phyloP scores from a whole-genome alignment of 352 stramenopile genomes.

The Pilasporangium apinafurcum region DNA sequence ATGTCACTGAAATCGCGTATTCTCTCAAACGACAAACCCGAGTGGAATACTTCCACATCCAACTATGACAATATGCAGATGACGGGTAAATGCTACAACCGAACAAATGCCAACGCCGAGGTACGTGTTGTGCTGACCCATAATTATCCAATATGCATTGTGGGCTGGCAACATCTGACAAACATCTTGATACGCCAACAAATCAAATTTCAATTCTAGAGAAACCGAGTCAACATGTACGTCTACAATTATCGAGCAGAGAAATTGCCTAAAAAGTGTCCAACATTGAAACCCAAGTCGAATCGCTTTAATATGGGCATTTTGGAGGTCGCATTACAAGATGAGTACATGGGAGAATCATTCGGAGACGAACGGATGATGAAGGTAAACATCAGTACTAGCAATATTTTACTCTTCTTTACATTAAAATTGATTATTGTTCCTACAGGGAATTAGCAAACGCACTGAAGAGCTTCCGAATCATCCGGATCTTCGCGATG shows the following conservation, averaged over 20 bases:
- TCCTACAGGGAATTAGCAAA: constrained; percentile 52
- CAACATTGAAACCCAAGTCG: constrained; percentile 54
- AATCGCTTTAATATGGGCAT: constrained; percentile 81
- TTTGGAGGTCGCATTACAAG: constrained; percentile 55
- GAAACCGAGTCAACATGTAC: constrained; percentile 77
- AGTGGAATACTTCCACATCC: constrained; percentile 61
- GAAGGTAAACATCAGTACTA: constrained; percentile 18
- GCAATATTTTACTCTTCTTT: neutral
- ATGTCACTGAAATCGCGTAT: constrained; percentile 57
- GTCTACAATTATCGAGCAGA: constrained; percentile 83
- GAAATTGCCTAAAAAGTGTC: constrained; percentile 76
- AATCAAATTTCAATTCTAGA: constrained; percentile 26
- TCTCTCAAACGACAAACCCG: constrained; percentile 37
- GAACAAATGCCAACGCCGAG: constrained; percentile 74
- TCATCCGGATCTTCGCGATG: constrained; percentile 51
- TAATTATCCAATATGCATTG: too few species aligned
- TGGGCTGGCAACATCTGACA: too few species aligned
- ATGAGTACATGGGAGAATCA: constrained; percentile 53
- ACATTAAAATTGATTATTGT: neutral
- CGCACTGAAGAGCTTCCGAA: constrained; percentile 71
- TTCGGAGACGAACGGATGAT: constrained; percentile 71
- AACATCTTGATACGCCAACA: too few species aligned
- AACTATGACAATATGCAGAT: constrained; percentile 74
- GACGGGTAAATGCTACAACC: constrained; percentile 68
- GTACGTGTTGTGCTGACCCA: too few species aligned